Percentiles rank a stretch among this genome's conserved stretches.
Conservation (phyloP, 2,329 filamentous ascomycete genomes). For the Penicillium vulpinum region DNA sequence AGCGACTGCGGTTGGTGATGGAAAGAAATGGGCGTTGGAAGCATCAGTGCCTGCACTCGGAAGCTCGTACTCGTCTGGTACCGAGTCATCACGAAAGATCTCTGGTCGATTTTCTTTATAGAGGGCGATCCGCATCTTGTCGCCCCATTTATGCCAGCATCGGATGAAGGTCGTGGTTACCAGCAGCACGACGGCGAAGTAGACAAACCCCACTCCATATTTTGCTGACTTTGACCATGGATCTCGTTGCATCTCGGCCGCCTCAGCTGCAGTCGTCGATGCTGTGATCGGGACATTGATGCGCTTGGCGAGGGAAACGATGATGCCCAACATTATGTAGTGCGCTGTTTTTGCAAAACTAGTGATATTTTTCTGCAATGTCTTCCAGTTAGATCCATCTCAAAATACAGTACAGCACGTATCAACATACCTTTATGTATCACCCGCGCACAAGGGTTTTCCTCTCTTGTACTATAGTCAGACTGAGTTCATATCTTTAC, state of each 20-base stretch:
- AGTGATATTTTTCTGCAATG: neutral
- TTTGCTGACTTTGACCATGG: conserved; percentile 81
- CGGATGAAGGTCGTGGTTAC: conserved; percentile 67
- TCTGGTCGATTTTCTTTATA: conserved; percentile 79
- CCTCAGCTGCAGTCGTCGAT: conserved; percentile 56
- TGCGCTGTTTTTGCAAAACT: neutral
- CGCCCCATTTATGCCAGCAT: conserved; percentile 86
- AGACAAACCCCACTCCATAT: conserved; percentile 85
- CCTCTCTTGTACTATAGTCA: conserved; percentile 10
- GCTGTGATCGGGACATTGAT: conserved; percentile 58
- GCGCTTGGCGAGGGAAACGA: conserved; percentile 45
- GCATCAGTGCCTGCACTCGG: conserved; percentile 60
- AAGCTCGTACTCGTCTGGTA: conserved; percentile 62
- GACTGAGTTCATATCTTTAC: conserved; percentile 9
- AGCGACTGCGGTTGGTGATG: conserved; percentile 60
- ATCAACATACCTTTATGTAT: neutral
- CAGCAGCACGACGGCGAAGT: conserved; percentile 75
- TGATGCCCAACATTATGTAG: conserved; percentile 18
- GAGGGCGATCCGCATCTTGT: conserved; percentile 86
- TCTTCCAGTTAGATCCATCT: neutral
- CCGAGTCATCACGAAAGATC: conserved; percentile 57
- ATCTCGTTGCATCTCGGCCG: conserved; percentile 62
- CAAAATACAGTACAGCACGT: neutral
- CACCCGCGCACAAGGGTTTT: neutral
- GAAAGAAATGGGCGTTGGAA: conserved; percentile 74